Conservation (phyloP, 176 grass and related monocot genomes). For the Eleusine coracana region DNA sequence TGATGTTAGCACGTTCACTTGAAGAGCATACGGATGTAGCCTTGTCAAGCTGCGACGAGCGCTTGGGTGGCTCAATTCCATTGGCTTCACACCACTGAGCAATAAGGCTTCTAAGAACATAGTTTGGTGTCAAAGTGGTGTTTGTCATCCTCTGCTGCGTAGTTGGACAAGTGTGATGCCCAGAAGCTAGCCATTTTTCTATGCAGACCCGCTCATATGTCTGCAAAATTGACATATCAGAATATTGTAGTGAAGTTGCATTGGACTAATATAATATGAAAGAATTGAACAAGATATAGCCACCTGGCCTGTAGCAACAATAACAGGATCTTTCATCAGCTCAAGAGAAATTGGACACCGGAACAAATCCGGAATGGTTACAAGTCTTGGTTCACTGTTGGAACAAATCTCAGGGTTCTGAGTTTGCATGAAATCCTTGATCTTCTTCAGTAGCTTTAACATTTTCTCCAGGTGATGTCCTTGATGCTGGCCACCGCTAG, state of each 20-base stretch:
- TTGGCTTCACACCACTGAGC: slow-evolving; percentile 82
- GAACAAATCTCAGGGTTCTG: slow-evolving; percentile 81
- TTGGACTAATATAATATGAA: slow-evolving; percentile 3
- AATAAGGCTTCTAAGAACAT: slow-evolving; percentile 84
- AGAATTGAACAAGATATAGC: slow-evolving; percentile 14
- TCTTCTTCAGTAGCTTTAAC: slow-evolving; percentile 92
- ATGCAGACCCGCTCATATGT: slow-evolving; percentile 82
- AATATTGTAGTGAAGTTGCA: slow-evolving; percentile 6
- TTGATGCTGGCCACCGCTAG: slow-evolving; percentile 67
- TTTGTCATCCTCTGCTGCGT: slow-evolving; percentile 83
- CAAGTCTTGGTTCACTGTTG: slow-evolving; percentile 30
- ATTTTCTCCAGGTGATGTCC: slow-evolving; percentile 83
- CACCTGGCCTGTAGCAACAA: slow-evolving; percentile 74
- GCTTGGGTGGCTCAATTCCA: slow-evolving; percentile 73
- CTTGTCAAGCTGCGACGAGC: slow-evolving; percentile 43
- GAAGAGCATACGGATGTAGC: slow-evolving; percentile 45
- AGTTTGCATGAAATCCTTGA: slow-evolving; percentile 92
- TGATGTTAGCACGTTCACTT: slow-evolving; percentile 62
- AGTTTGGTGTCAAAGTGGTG: slow-evolving; percentile 74
- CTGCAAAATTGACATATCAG: slow-evolving; percentile 49
- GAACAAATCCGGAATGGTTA: slow-evolving; percentile 78
- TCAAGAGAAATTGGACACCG: slow-evolving; percentile 92
- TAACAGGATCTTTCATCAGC: slow-evolving; percentile 94
- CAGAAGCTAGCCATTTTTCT: slow-evolving; percentile 76
- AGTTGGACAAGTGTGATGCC: slow-evolving; percentile 75